Evolutionary conservation across 2,329 filamentous ascomycete genomes (phyloP), one percentile per base, ranked within the genome.

Genomic region (Colletotrichum phormii): DNA sequence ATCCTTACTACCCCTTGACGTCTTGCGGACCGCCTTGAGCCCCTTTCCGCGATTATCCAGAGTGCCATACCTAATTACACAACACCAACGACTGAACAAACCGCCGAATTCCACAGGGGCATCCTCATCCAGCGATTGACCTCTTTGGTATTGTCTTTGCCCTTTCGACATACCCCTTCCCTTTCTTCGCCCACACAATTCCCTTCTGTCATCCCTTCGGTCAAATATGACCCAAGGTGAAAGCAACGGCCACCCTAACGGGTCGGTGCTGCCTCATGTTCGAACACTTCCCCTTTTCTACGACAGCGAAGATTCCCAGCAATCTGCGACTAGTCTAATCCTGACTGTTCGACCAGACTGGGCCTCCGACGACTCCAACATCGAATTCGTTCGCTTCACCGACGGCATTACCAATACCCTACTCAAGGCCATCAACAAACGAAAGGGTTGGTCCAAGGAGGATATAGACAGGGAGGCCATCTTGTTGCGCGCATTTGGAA

Each of bases 361-460:
- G 97, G 88, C 91, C 76, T 88, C 89, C 60, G 86, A 89, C 46
- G 90, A 92, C 75, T 93, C 94, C 70, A 89, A 92, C 55, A 89
- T 99, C 78, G 92, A 97, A 79, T 94, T 98, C 80, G 89, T 95
- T 76, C 92, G 94, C 75, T 99, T 98, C 86, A 99, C 95, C 51
- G 97, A 99, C 79, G 97, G 97, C 80, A 99, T 98, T 84, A 99
- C 97, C 76, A 99, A 99, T 84, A 98, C 95, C 62, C 86, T 96
- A 61, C 87, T 95, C 75, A 95, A 95, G 82, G 91, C 92, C n/a
- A 84, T 93, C 79, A 94, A 94, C 81, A 89, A 87, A 76, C 87
- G 87, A 31, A 81, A 86, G 1, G 94, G 93, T 62, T 86, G 93
- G 76, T 92, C 94, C 63, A 89, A 93, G 77, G 90, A 95, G 65